Percentiles rank a stretch among this genome's conserved stretches.
phyloP scores from a whole-genome alignment of 2,329 filamentous ascomycete species.

The Penicillium sp. region DNA sequence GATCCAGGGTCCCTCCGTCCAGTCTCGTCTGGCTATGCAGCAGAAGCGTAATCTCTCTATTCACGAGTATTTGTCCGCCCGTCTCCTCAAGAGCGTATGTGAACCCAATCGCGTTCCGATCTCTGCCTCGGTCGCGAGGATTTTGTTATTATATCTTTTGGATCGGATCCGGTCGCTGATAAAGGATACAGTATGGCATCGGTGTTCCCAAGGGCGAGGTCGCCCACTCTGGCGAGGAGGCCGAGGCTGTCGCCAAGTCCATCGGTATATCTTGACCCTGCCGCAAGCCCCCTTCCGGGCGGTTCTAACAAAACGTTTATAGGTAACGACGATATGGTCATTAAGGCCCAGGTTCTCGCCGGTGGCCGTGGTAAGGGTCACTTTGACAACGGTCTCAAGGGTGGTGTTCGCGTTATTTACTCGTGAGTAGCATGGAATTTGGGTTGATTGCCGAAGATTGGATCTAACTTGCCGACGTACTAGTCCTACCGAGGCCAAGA shows the following conservation, averaged over 20 bases:
- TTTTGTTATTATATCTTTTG: constrained; percentile 4
- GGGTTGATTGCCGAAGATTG: neutral
- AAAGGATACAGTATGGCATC: constrained; percentile 73
- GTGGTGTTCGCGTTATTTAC: constrained; percentile 97
- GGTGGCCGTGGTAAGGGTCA: constrained; percentile 96
- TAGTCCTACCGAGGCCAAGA: constrained; percentile 83
- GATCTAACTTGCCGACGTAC: neutral
- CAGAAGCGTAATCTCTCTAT: constrained; percentile 90
- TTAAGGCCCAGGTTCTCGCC: constrained; percentile 98
- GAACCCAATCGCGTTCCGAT: constrained; percentile 6
- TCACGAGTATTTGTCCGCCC: constrained; percentile 96
- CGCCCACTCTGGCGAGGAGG: constrained; percentile 78
- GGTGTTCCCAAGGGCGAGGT: constrained; percentile 88
- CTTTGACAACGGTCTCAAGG: constrained; percentile 98
- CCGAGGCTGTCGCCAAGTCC: constrained; percentile 83
- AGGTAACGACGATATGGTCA: constrained; percentile 91
- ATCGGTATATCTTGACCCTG: constrained; percentile 60
- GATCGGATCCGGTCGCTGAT: constrained; percentile 22
- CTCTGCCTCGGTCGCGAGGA: constrained; percentile 13
- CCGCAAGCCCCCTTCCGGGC: constrained; percentile 4
- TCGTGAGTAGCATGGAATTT: constrained; percentile 55
- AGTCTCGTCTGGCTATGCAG: constrained; percentile 60
- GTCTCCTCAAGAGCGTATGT: constrained; percentile 71
- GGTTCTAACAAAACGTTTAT: constrained; percentile 19
- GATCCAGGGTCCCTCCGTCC: constrained; percentile 56